Evolutionary conservation across 768 basidiomycete genomes (phyloP).

Genomic region (Kwoniella bestiolae): DNA sequence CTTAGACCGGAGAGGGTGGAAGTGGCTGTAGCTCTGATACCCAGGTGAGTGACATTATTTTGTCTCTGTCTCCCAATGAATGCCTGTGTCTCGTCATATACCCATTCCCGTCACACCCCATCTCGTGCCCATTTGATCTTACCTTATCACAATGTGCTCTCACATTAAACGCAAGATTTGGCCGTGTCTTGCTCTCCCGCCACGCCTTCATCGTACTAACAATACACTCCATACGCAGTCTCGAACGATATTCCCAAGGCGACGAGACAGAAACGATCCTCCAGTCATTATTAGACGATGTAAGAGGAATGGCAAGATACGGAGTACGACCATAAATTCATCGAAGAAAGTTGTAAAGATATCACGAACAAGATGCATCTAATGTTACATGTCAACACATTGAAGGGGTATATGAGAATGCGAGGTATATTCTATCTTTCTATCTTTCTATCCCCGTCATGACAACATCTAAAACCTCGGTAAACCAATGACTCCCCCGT

Average conservation of each 20-base stretch:
- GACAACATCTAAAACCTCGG: constrained; percentile 43
- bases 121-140: no score
- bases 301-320: constrained; percentile 38
- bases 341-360: constrained; percentile 18
- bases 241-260: constrained; percentile 42
- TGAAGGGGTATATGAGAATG: constrained; percentile 9
- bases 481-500: constrained; percentile 44
- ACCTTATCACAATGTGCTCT: no score
- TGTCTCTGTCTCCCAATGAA: neutral
- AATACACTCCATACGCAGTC: no score
- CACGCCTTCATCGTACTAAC: no score
- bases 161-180: no score
- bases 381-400: neutral
- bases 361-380: no score
- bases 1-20: constrained; percentile 46
- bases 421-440: constrained; percentile 9
- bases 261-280: constrained; percentile 34
- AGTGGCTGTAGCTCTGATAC: constrained; percentile 49
- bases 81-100: no score
- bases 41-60: constrained; percentile 35
- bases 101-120: no score
- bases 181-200: no score
- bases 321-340: constrained; percentile 18
- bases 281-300: constrained; percentile 40
- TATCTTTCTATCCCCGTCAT: no score